A percentile compares a stretch with the other conserved stretches of the same genome.
These are phyloP conservation scores for Rhinocladiella mackenziei DNA, from an alignment of 2,329 filamentous ascomycete species.

Conservation along the genomic window DNA sequence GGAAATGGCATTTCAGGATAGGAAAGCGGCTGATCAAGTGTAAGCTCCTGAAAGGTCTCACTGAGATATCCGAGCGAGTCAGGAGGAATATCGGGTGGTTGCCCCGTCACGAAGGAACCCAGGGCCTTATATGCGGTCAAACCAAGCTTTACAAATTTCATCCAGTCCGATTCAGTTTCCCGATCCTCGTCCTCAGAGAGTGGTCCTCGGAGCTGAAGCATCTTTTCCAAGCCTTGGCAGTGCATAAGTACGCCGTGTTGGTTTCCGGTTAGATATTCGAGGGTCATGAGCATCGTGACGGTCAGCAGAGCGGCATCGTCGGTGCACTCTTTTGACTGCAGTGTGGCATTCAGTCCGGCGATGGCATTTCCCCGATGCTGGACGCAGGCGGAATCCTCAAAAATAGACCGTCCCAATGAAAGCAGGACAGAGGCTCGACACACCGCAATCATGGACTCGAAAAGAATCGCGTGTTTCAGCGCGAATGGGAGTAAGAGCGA, in stretches of 20 bases:
- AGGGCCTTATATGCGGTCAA: conserved; percentile 23
- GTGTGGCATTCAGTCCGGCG: conserved; percentile 17
- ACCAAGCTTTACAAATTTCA: conserved; percentile 24
- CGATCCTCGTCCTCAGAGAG: conserved; percentile 10
- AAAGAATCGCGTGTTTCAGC: conserved; percentile 22
- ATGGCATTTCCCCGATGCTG: conserved; percentile 26
- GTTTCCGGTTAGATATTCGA: conserved; percentile 27
- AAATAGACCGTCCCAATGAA: conserved; percentile 19
- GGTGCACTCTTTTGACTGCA: conserved; percentile 12
- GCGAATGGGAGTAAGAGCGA: conserved; percentile 26
- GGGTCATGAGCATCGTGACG: conserved; percentile 26
- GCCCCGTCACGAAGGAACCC: conserved; percentile 25
- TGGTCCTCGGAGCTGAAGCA: conserved; percentile 21
- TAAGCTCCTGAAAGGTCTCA: conserved; percentile 22
- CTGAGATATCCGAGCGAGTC: conserved; percentile 16
- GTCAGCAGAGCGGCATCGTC: conserved; percentile 24
- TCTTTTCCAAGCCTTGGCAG: conserved; percentile 22
- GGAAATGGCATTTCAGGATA: conserved; percentile 26
- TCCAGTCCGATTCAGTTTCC: conserved; percentile 15
- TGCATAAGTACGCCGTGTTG: conserved; percentile 23
- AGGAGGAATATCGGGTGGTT: conserved; percentile 16
- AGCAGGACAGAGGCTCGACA: conserved; percentile 27
- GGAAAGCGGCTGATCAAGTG: conserved; percentile 20
- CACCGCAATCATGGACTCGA: conserved; percentile 27
- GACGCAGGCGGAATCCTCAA: conserved; percentile 24